Percentiles rank a stretch among this genome's conserved stretches.
Evolutionary conservation across 208 protist species (phyloP).

Genomic region (Lotmaria passim): DNA sequence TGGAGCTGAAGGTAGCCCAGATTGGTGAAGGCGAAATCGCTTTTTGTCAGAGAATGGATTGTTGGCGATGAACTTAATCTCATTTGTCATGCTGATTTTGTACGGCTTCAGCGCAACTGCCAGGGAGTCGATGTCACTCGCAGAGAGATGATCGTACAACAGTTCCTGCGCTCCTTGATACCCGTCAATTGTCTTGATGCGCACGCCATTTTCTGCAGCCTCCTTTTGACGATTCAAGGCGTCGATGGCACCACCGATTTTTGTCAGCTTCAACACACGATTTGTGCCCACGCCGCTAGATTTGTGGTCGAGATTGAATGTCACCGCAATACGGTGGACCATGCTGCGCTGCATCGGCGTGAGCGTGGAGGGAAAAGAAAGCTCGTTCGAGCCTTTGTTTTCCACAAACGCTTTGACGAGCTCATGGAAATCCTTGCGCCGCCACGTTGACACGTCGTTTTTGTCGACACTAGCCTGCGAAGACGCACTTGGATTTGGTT

Average conservation of each 20-base stretch:
- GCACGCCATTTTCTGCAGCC: constrained; percentile 41
- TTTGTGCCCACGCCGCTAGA: constrained; percentile 54
- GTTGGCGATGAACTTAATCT: constrained; percentile 48
- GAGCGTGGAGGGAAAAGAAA: constrained; percentile 74
- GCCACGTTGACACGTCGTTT: constrained; percentile 67
- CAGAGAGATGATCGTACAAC: constrained; percentile 44
- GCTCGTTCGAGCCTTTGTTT: constrained; percentile 55
- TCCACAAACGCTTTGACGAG: constrained; percentile 81
- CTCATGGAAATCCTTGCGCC: constrained; percentile 72
- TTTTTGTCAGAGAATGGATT: constrained; percentile 15
- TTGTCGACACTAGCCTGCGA: constrained; percentile 21
- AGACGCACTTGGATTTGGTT: background rate
- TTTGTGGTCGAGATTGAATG: constrained; percentile 75
- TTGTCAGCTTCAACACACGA: constrained; percentile 66
- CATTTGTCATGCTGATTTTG: constrained; percentile 53
- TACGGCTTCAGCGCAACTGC: constrained; percentile 34
- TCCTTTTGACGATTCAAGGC: constrained; percentile 41
- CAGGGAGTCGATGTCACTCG: constrained; percentile 36
- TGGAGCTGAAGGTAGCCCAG: constrained; percentile 44
- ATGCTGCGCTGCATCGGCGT: constrained; percentile 57
- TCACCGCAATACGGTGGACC: constrained; percentile 72
- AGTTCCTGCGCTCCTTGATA: constrained; percentile 83
- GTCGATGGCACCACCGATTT: constrained; percentile 43
- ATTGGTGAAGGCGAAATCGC: constrained; percentile 46
- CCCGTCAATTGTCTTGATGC: constrained; percentile 72